Base-by-base conservation (phyloP, 768 basidiomycete species). In the Russula vinacea region DNA sequence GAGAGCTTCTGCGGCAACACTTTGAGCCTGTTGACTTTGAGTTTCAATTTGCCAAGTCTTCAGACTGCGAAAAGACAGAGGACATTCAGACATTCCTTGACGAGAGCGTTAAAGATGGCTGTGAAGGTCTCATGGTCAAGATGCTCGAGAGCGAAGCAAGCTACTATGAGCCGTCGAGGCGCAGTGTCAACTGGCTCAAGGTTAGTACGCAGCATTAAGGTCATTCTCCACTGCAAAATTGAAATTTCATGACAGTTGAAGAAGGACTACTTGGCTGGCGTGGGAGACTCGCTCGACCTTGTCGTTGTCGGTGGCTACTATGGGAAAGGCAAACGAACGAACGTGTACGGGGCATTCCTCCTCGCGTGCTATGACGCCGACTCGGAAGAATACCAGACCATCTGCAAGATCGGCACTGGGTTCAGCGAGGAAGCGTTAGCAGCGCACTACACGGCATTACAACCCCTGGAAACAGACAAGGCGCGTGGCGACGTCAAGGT, bases 61-160 rank as follows among this genome's bases (percentile, higher is more conserved):
- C 92, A 1, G 96, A 99, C 71, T 81, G 88, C 17, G 87, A 93
- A 64, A 90, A 88, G 9, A 89, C 85, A 5, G 97, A 99, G 26
- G 95, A 97, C 71, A 98, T 99, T 53, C 94, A 97, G 72, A 73
- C 82, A 1, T 98, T 99, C 81, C 78, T 99, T 10, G 96, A 98
- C 73, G 91, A 94, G 68, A 94, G 92, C 74, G 92, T 99, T 69
- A 98, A 94, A 73, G 97, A 98, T 73, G 94, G 96, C 2, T 98
- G 97, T 73, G 97, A 99, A 74, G 97, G 97, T 11, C 83, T 99
- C 52, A 99, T 99, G 97, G 93, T 99, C 64, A 99, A 99, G 79
- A 96, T 97, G 94, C 78, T 99, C 19, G 92, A 96, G 47, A 89
- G 84, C 52, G 89, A 93, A 44, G 91, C 89, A 8, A 92, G 94